phyloP scores from a whole-genome alignment of 2,329 filamentous ascomycete genomes.

The Microcera coccophila region DNA sequence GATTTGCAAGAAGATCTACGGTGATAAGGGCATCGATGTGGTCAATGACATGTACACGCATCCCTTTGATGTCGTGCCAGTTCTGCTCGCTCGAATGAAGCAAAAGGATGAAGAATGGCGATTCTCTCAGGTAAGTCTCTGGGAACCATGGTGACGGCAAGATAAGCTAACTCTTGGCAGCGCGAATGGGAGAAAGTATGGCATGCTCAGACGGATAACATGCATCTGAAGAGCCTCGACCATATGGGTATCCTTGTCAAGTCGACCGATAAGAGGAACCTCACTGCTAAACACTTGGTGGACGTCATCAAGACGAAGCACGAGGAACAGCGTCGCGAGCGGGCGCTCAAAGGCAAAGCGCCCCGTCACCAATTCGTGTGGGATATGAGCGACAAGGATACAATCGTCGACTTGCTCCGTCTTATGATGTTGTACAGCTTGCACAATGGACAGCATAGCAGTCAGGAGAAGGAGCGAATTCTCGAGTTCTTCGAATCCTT shows the following conservation, averaged over 20 bases:
- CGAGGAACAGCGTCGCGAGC: conserved; percentile 78
- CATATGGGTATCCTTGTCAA: conserved; percentile 93
- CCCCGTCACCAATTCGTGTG: conserved; percentile 72
- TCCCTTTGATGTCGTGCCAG: conserved; percentile 82
- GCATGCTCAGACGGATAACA: conserved; percentile 90
- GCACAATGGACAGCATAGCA: conserved; percentile 66
- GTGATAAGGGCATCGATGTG: conserved; percentile 79
- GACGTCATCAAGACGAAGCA: conserved; percentile 89
- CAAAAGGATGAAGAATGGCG: conserved; percentile 98
- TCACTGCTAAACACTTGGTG: conserved; percentile 84
- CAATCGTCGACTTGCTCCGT: conserved; percentile 59
- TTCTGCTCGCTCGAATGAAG: conserved; percentile 84
- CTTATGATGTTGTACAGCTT: conserved; percentile 63
- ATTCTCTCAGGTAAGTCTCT: conserved; percentile 61
- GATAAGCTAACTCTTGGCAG: conserved; percentile 34
- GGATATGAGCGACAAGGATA: conserved; percentile 66
- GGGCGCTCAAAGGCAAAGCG: conserved; percentile 57
- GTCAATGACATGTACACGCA: conserved; percentile 81
- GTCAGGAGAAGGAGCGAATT: conserved; percentile 69
- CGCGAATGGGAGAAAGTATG: conserved; percentile 99
- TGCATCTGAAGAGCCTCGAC: conserved; percentile 94
- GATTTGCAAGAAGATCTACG: conserved; percentile 96
- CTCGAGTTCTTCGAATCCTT: conserved; percentile 74
- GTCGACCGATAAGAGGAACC: conserved; percentile 82
- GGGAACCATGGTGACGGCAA: too few species aligned